Conservation (phyloP, 768 basidiomycete species). For the Lenzites betulinus region DNA sequence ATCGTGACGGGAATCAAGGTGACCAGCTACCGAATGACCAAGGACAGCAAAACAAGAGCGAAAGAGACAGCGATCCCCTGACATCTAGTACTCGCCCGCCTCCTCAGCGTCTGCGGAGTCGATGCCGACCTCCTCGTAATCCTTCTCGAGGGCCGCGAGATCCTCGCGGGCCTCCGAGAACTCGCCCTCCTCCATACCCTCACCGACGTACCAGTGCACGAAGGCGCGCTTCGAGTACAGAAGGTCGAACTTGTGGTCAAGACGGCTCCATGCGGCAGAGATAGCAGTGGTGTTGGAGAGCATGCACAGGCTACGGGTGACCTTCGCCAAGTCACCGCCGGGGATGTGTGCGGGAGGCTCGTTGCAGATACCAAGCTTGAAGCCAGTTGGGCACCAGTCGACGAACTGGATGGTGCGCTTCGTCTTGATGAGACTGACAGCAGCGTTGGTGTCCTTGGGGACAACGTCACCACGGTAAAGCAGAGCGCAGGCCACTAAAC, state of each 20-base stretch:
- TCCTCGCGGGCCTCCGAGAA: conserved; percentile 99
- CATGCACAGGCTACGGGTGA: conserved; percentile 77
- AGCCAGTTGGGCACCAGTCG: conserved; percentile 79
- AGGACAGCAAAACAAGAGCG: conserved; percentile 27
- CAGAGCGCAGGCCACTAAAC: conserved; percentile 62
- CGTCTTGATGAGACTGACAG: conserved; percentile 73
- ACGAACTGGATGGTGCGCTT: conserved; percentile 80
- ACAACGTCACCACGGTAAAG: conserved; percentile 79
- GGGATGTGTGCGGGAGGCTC: conserved; percentile 76
- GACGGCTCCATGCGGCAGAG: conserved; percentile 71
- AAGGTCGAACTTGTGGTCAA: conserved; percentile 81
- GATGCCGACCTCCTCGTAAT: conserved; percentile 83
- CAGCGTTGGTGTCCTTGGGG: conserved; percentile 77
- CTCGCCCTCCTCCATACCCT: conserved; percentile 91
- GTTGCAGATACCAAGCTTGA: conserved; percentile 80
- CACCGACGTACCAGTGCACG: conserved; percentile 69
- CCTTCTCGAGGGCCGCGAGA: conserved; percentile 99
- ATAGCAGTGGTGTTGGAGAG: conserved; percentile 75
- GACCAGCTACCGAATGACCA: conserved; percentile 27
- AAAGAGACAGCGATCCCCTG: conserved; percentile 21
- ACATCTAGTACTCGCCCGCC: conserved; percentile 46
- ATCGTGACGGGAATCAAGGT: conserved; percentile 38
- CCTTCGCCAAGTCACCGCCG: conserved; percentile 76
- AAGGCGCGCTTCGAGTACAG: conserved; percentile 66
- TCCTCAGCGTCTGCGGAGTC: conserved; percentile 54